Percentiles rank a stretch among this genome's conserved stretches.
phyloP scores from a whole-genome alignment of 768 basidiomycete genomes.

The Lactarius sp. region DNA sequence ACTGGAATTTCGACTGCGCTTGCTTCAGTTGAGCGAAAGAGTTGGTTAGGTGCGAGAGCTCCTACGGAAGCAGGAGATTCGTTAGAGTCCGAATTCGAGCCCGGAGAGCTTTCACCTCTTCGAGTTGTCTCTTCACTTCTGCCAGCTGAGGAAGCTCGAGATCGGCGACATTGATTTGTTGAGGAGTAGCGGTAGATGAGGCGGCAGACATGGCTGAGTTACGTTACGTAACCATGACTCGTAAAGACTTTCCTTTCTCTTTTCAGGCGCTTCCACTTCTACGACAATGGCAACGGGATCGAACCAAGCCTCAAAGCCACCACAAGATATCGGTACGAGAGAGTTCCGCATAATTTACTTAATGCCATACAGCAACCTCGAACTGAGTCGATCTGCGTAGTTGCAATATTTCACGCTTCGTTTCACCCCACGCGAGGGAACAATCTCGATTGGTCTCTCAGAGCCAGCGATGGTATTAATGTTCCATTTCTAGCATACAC shows the following conservation, averaged over 20 bases:
- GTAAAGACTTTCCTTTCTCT: too few relatives aligned
- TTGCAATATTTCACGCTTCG: slow-evolving; percentile 79
- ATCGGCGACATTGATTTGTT: slow-evolving; percentile 76
- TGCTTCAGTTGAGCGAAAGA: slow-evolving; percentile 91
- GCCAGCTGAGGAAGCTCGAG: slow-evolving; percentile 81
- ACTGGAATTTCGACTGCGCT: slow-evolving; percentile 88
- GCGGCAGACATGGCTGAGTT: slow-evolving; percentile 3
- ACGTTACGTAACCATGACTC: too few relatives aligned
- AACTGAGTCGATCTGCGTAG: slow-evolving; percentile 34
- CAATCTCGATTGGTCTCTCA: slow-evolving; percentile 72
- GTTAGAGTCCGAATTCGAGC: background rate
- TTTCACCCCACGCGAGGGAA: slow-evolving; percentile 84
- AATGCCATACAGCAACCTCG: background rate
- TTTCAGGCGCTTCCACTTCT: too few relatives aligned
- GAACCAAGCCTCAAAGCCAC: background rate
- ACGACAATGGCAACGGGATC: slow-evolving; percentile 10
- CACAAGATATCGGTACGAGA: slow-evolving; percentile 17
- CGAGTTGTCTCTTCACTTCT: slow-evolving; percentile 87
- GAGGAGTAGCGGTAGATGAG: slow-evolving; percentile 33
- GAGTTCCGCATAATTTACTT: background rate
- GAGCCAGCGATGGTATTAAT: slow-evolving; percentile 55
- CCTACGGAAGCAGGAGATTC: slow-evolving; percentile 45
- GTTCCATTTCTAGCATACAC: slow-evolving; percentile 26
- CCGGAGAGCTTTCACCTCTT: slow-evolving; percentile 57
- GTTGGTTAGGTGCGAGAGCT: slow-evolving; percentile 84